A percentile compares a stretch with the other conserved stretches of the same genome.
phyloP scores from a whole-genome alignment of 768 basidiomycete species.

The Hericium alpestre region DNA sequence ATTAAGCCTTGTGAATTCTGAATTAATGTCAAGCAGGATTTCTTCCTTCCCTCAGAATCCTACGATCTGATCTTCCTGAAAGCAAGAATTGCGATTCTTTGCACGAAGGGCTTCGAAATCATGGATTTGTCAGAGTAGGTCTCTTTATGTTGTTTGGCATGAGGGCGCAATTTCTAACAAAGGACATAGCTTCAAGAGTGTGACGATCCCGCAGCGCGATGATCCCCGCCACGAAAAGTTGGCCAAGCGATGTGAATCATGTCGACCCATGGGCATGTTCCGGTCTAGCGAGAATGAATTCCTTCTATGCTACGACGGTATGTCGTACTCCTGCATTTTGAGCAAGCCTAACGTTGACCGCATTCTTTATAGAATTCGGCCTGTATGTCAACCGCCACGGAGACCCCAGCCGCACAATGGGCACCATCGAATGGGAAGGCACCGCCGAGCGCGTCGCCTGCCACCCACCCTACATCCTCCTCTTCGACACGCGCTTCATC shows the following conservation, averaged over 20 bases:
- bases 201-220: constrained; percentile 80
- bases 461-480: constrained; percentile 79
- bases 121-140: constrained; percentile 92
- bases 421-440: constrained; percentile 91
- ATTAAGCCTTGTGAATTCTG: neutral
- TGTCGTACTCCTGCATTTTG: constrained; percentile 10
- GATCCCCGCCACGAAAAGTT: constrained; percentile 54
- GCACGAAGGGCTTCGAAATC: constrained; percentile 92
- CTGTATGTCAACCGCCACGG: constrained; percentile 89
- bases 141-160: constrained; percentile 17
- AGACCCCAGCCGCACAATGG: constrained; percentile 60
- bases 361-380: constrained; percentile 58
- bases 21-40: constrained; percentile 39
- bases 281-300: constrained; percentile 81
- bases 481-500: constrained; percentile 84
- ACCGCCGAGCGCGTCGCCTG: constrained; percentile 81
- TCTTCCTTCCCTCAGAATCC: constrained; percentile 86
- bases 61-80: constrained; percentile 88
- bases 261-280: constrained; percentile 84
- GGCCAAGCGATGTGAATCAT: constrained; percentile 72
- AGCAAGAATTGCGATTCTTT: constrained; percentile 86
- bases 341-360: neutral
- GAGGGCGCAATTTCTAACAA: neutral
- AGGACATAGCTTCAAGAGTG: constrained; percentile 62
- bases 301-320: constrained; percentile 81